phyloP scores from a whole-genome alignment of 2,329 filamentous ascomycete genomes.

The Cladosporium sp. region DNA sequence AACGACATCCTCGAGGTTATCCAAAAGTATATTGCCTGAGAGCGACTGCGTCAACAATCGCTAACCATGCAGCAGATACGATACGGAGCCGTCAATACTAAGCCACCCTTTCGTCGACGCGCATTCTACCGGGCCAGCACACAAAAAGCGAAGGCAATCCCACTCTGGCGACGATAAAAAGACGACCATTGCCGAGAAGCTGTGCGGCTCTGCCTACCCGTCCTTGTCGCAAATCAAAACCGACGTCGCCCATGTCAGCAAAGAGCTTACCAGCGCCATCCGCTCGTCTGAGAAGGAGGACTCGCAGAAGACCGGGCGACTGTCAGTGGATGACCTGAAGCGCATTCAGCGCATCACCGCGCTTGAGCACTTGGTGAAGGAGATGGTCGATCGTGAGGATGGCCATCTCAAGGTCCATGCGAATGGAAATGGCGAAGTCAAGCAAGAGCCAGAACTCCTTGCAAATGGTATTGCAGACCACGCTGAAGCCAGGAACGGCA shows the following conservation, averaged over 20 bases:
- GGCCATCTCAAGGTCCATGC: slow-evolving; percentile 14
- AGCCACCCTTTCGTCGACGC: slow-evolving; percentile 31
- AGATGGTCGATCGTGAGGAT: slow-evolving; percentile 25
- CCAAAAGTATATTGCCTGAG: slow-evolving; percentile 29
- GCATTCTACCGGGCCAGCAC: slow-evolving; percentile 34
- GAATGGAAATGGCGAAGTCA: slow-evolving; percentile 6
- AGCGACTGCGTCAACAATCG: not conserved
- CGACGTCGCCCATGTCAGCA: slow-evolving; percentile 37
- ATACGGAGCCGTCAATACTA: slow-evolving; percentile 43
- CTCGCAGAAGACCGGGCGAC: slow-evolving; percentile 16
- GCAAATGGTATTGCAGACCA: slow-evolving; percentile 12
- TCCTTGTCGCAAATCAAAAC: slow-evolving; percentile 37
- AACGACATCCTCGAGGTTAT: slow-evolving; percentile 38
- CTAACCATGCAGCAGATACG: slow-evolving; percentile 25
- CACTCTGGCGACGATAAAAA: slow-evolving; percentile 23
- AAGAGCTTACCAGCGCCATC: slow-evolving; percentile 30
- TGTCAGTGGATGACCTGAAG: slow-evolving; percentile 33
- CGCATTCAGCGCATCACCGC: slow-evolving; percentile 26
- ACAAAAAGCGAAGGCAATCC: slow-evolving; percentile 41
- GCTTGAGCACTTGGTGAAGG: slow-evolving; percentile 23
- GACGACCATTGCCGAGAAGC: slow-evolving; percentile 33
- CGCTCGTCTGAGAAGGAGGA: slow-evolving; percentile 5
- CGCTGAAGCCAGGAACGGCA: slow-evolving; percentile 37
- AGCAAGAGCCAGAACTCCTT: slow-evolving; percentile 15
- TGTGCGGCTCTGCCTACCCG: slow-evolving; percentile 35